Percentiles rank a stretch among this genome's conserved stretches.
These are phyloP conservation scores for Elongisporangium undulatum DNA, from an alignment of 352 stramenopile species.

Conservation along the genomic window DNA sequence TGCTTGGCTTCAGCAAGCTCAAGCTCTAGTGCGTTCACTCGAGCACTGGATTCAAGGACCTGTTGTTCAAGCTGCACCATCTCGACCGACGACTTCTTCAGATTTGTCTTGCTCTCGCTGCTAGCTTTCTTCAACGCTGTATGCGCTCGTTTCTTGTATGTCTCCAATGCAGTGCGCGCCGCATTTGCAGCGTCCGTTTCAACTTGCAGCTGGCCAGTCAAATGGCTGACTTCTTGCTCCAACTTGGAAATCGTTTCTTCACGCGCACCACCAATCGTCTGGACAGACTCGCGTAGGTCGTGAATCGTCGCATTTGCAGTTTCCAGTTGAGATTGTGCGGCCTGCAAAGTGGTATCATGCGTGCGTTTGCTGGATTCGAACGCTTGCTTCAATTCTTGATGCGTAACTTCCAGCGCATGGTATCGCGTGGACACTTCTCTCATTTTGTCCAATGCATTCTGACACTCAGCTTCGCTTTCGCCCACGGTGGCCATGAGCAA, in stretches of 20 bases:
- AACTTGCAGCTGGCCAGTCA: conserved; percentile 31
- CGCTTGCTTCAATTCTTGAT: conserved; percentile 10
- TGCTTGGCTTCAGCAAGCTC: conserved; percentile 24
- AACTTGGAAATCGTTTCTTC: conserved; percentile 15
- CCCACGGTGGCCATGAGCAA: conserved; percentile 14
- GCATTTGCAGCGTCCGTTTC: conserved; percentile 50
- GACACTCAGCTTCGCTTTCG: conserved; percentile 4
- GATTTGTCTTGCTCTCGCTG: conserved; percentile 52
- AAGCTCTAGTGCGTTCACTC: conserved; percentile 25
- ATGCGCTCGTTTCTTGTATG: conserved; percentile 77
- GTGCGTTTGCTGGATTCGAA: conserved; percentile 3
- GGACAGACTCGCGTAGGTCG: conserved; percentile 19
- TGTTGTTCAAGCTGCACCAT: conserved; percentile 42
- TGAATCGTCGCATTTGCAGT: conserved; percentile 27
- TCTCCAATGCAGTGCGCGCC: conserved; percentile 53
- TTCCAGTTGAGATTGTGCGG: conserved; percentile 14
- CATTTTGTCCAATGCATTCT: conserved; percentile 8
- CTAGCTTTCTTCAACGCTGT: conserved; percentile 76
- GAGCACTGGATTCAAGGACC: conserved; percentile 28
- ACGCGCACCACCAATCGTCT: conserved; percentile 12
- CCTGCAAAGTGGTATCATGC: conserved; percentile 2
- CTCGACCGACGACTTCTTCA: conserved; percentile 44
- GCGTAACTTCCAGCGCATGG: conserved; percentile 21
- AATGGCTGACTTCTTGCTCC: conserved; percentile 17
- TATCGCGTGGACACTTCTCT: conserved; percentile 20